Evolutionary conservation across 2,329 filamentous ascomycete species (phyloP).

Genomic region (Colletotrichum sidae): DNA sequence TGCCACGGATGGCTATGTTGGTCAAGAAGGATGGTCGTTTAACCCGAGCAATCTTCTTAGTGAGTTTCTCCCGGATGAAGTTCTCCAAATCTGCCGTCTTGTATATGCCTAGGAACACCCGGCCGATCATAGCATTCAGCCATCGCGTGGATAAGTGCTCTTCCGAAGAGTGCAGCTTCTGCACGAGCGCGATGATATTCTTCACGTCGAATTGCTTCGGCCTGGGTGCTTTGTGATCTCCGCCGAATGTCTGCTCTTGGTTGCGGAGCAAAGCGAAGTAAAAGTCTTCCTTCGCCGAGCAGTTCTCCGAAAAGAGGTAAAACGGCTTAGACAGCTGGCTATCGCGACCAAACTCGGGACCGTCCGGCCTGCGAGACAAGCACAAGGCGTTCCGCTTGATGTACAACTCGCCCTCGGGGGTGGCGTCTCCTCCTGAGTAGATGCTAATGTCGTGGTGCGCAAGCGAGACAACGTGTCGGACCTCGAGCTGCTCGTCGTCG

Average conservation of each 20-base stretch:
- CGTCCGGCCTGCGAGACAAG: constrained; percentile 73
- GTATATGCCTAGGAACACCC: constrained; percentile 89
- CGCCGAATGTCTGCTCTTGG: constrained; percentile 75
- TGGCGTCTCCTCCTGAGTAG: constrained; percentile 81
- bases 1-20: constrained; percentile 82
- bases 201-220: constrained; percentile 84
- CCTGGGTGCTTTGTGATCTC: constrained; percentile 69
- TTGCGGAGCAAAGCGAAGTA: constrained; percentile 92
- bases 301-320: constrained; percentile 94
- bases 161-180: constrained; percentile 90
- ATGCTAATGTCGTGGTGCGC: constrained; percentile 88
- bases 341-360: constrained; percentile 66
- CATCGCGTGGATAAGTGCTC: constrained; percentile 91
- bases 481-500: constrained; percentile 93
- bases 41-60: constrained; percentile 94
- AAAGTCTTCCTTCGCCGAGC: constrained; percentile 97
- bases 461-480: constrained; percentile 94
- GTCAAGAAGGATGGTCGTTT: constrained; percentile 93
- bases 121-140: constrained; percentile 91
- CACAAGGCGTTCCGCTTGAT: constrained; percentile 94
- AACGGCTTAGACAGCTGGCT: constrained; percentile 80
- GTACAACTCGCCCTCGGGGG: constrained; percentile 92
- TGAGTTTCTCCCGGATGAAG: constrained; percentile 85
- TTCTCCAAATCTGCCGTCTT: constrained; percentile 85
- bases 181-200: constrained; percentile 89